Conservation (phyloP, 78 protist genomes). For the Parvularia atlantis region DNA sequence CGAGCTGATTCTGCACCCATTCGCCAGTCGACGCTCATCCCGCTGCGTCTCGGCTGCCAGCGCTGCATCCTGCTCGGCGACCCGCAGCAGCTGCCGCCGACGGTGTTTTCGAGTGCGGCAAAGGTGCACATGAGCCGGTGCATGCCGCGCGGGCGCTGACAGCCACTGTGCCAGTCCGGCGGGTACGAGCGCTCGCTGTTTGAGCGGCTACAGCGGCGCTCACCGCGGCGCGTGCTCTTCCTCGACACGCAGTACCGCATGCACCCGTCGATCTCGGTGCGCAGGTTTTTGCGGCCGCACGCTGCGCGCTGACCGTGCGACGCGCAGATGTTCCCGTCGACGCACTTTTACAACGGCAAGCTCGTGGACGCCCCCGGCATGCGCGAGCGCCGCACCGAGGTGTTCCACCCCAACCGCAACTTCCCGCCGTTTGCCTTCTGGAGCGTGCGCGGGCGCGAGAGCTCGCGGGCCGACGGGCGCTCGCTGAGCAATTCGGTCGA, state of each 20-base stretch:
- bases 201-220: not conserved
- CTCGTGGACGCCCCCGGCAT: conserved; percentile 32
- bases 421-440: not conserved
- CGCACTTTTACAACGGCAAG: conserved; percentile 39
- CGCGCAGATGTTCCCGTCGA: conserved; percentile 63
- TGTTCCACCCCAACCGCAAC: not conserved
- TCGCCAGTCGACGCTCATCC: too few species aligned
- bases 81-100: conserved; percentile 69
- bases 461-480: not conserved
- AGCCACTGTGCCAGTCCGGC: not conserved
- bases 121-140: too few species aligned
- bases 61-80: conserved; percentile 71
- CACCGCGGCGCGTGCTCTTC: not conserved
- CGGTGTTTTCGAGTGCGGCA: conserved; percentile 22
- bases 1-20: too few species aligned
- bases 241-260: conserved; percentile 71
- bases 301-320: too few species aligned
- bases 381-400: not conserved
- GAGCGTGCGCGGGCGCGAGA: not conserved
- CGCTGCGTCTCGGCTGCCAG: conserved; percentile 23
- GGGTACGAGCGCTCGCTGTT: not conserved
- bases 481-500: not conserved
- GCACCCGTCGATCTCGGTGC: conserved; percentile 61
- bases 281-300: too few species aligned
- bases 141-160: too few species aligned